These are phyloP conservation scores for Picochlorum sp. DNA, from an alignment of 139 green algal species.

Conservation along the genomic window DNA sequence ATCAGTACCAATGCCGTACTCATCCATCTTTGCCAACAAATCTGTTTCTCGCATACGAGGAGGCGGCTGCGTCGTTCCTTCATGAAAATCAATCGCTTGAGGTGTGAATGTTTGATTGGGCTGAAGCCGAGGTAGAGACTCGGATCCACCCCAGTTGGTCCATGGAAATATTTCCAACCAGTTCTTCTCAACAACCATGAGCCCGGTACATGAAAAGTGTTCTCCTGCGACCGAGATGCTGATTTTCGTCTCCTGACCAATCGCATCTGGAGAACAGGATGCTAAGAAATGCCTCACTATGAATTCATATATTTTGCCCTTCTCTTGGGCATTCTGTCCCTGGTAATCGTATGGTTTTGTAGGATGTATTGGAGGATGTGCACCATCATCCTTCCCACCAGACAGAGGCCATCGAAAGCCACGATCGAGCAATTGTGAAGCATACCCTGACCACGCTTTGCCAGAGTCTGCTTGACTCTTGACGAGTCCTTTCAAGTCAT, in stretches of 20 bases:
- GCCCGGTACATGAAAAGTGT: slow-evolving; percentile 44
- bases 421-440: slow-evolving; percentile 38
- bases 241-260: slow-evolving; percentile 80
- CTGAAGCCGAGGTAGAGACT: slow-evolving; percentile 61
- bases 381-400: slow-evolving; percentile 79
- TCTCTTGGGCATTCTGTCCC: slow-evolving; percentile 40
- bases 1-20: slow-evolving; percentile 93
- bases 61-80: slow-evolving; percentile 74
- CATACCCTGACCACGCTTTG: slow-evolving; percentile 48
- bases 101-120: slow-evolving; percentile 69
- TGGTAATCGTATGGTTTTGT: slow-evolving; percentile 38
- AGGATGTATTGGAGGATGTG: slow-evolving; percentile 91
- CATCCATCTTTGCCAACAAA: slow-evolving; percentile 89
- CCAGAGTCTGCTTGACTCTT: slow-evolving; percentile 35
- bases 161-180: slow-evolving; percentile 95
- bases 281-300: slow-evolving; percentile 90
- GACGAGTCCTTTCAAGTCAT: slow-evolving; percentile 45
- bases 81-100: slow-evolving; percentile 55
- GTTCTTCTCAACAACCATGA: slow-evolving; percentile 90
- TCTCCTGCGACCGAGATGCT: slow-evolving; percentile 52
- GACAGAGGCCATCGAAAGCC: slow-evolving; percentile 47
- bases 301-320: slow-evolving; percentile 90
- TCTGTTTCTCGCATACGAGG: slow-evolving; percentile 77
- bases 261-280: slow-evolving; percentile 73
- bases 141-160: slow-evolving; percentile 70